Base-by-base conservation (phyloP, 2,329 filamentous ascomycete genomes). In the Penicillium sp. region DNA sequence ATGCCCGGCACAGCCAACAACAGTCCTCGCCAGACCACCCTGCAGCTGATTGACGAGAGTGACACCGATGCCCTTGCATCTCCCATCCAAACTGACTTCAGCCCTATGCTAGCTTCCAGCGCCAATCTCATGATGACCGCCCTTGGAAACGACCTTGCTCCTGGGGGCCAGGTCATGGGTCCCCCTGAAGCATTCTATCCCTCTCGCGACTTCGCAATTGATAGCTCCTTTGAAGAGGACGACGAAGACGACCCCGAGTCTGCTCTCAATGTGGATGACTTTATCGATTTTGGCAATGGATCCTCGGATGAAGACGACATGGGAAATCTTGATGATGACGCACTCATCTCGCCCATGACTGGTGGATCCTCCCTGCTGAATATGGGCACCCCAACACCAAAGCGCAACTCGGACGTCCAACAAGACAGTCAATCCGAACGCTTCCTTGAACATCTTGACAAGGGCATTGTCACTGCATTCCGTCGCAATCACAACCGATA, bases 81-180 rank as follows among this genome's bases (percentile, higher is more conserved):
- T 1, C 74, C 74, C 2, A 71, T 69, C 47, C 71, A 69, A 11
- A 53, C 59, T 8, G 70, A 73, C 47, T 61, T 75, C 47, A 75
- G 74, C 50, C 85, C 87, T 15, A 84, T 89, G 66, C 75, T 88
- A 57, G 85, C 81, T 68, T 86, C 88, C 56, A 84, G 85, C 18
- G 85, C 86, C 53, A 89, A 90, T 56, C 81, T 92, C 61, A 92
- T 92, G 89, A 85, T 92, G 76, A 87, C 87, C 47, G 87, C 86
- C 63, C 86, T 91, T 75, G 75, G 76, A 22, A 79, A 77, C 51
- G 76, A 79, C 42, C 72, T 75, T 52, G 71, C 76, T 23, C 75
- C 80, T 35, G 76, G 75, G 60, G 84, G 83, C 5, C 85, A 89
- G 67, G 81, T 85, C n/a, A 80, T 90, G 66, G 89, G 88, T 1